Evolutionary conservation across 2,329 filamentous ascomycete species (phyloP).

Genomic region (Fusarium hostae): DNA sequence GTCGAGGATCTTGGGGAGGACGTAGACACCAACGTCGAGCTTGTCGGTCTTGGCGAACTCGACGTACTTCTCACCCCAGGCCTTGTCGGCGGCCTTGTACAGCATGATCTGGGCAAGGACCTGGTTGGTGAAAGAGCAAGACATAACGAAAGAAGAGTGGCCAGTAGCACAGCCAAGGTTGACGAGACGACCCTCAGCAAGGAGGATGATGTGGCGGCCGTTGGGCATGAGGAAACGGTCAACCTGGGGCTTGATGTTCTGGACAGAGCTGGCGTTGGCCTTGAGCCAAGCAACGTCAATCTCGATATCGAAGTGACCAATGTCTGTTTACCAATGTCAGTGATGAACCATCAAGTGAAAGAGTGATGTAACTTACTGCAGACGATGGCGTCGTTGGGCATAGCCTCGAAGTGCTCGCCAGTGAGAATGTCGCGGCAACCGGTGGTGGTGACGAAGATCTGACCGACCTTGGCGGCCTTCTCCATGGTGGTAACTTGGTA

Average conservation of each 20-base stretch:
- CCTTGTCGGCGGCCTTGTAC: slow-evolving; percentile 90
- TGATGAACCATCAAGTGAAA: slow-evolving; percentile 9
- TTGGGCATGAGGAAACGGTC: slow-evolving; percentile 95
- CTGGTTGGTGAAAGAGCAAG: slow-evolving; percentile 99
- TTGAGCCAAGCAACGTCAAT: slow-evolving; percentile 99
- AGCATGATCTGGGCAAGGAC: slow-evolving; percentile 99
- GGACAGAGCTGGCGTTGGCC: slow-evolving; percentile 90
- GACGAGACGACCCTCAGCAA: slow-evolving; percentile 98
- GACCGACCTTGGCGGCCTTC: slow-evolving; percentile 86
- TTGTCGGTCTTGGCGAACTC: slow-evolving; percentile 95
- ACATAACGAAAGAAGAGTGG: slow-evolving; percentile 99
- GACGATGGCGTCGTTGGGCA: slow-evolving; percentile 98
- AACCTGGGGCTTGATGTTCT: slow-evolving; percentile 99
- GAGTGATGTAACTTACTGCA: slow-evolving; percentile 73
- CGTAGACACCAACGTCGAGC: slow-evolving; percentile 92
- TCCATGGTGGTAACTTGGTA: slow-evolving; percentile 99
- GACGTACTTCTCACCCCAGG: slow-evolving; percentile 91
- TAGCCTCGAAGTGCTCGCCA: slow-evolving; percentile 90
- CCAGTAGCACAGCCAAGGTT: slow-evolving; percentile 99
- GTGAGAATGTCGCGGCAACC: slow-evolving; percentile 98
- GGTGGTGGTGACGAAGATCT: slow-evolving; percentile 99
- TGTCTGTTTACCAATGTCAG: slow-evolving; percentile 65
- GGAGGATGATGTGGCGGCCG: slow-evolving; percentile 97
- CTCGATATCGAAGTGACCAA: slow-evolving; percentile 99
- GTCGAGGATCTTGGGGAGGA: slow-evolving; percentile 95